Conservation (phyloP, 331 rosid species). For the Pyrus hybrid region DNA sequence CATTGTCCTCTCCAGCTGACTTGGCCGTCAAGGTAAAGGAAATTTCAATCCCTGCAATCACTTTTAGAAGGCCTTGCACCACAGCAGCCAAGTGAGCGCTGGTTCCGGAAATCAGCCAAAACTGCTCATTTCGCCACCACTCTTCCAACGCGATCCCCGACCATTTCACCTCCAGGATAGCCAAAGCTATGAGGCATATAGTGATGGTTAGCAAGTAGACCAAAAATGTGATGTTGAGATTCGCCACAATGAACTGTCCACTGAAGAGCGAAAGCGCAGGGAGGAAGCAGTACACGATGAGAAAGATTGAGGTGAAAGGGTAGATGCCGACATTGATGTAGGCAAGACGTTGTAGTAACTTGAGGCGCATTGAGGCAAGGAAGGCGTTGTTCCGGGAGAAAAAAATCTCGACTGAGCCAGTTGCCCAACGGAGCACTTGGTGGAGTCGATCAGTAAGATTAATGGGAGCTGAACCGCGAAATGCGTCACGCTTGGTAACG, state of each 20-base stretch:
- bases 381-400: slow-evolving; percentile 80
- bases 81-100: slow-evolving; percentile 87
- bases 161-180: slow-evolving; percentile 80
- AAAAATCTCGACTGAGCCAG: slow-evolving; percentile 87
- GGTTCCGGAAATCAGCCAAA: slow-evolving; percentile 86
- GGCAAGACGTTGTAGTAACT: slow-evolving; percentile 53
- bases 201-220: slow-evolving; percentile 57
- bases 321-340: slow-evolving; percentile 79
- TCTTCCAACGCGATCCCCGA: slow-evolving; percentile 67
- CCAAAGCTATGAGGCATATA: slow-evolving; percentile 39
- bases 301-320: slow-evolving; percentile 86
- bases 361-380: slow-evolving; percentile 45
- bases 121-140: slow-evolving; percentile 95
- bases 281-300: slow-evolving; percentile 80
- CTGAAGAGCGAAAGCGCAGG: slow-evolving; percentile 80
- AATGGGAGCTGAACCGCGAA: slow-evolving; percentile 84
- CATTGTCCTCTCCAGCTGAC: slow-evolving; percentile 43
- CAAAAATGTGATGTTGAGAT: slow-evolving; percentile 44
- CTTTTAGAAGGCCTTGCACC: slow-evolving; percentile 67
- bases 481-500: slow-evolving; percentile 72
- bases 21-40: slow-evolving; percentile 74
- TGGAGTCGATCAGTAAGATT: slow-evolving; percentile 80
- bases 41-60: slow-evolving; percentile 77
- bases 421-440: slow-evolving; percentile 91
- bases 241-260: slow-evolving; percentile 61